These are phyloP conservation scores for Hemileccinum rubropunctum DNA, from an alignment of 768 basidiomycete species.

Conservation along the genomic window DNA sequence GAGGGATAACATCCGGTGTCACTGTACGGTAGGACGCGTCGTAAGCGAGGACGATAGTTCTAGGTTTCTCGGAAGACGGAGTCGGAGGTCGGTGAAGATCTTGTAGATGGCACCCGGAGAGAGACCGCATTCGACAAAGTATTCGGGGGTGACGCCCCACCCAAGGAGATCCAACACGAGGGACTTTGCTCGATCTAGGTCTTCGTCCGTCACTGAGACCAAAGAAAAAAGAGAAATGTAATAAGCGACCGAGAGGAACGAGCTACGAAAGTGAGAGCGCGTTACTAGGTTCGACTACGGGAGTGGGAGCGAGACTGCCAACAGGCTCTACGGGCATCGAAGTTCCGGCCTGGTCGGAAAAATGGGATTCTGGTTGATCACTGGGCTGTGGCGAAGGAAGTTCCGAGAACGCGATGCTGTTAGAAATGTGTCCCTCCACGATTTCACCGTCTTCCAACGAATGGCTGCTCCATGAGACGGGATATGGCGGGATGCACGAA, in stretches of 20 bases:
- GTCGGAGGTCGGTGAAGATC: slow-evolving; percentile 34
- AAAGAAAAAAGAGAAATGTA: too few species aligned
- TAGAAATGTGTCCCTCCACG: slow-evolving; percentile 9
- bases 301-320: too few species aligned
- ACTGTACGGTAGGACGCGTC: not conserved
- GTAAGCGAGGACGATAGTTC: not conserved
- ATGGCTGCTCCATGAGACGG: not conserved
- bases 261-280: not conserved
- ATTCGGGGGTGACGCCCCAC: slow-evolving; percentile 34
- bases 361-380: not conserved
- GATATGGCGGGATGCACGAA: too few species aligned
- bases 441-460: slow-evolving; percentile 25
- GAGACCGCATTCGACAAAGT: slow-evolving; percentile 44
- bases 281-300: not conserved
- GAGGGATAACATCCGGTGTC: not conserved
- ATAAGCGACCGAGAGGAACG: not conserved
- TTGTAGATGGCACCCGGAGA: slow-evolving; percentile 37
- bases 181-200: not conserved
- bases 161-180: not conserved
- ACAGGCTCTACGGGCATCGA: too few species aligned
- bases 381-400: too few species aligned
- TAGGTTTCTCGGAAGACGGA: slow-evolving; percentile 1
- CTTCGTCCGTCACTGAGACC: too few species aligned
- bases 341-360: not conserved
- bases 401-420: not conserved